Evolutionary conservation across 2,329 filamentous ascomycete species (phyloP).

Genomic region (Rachicladosporium sp.): DNA sequence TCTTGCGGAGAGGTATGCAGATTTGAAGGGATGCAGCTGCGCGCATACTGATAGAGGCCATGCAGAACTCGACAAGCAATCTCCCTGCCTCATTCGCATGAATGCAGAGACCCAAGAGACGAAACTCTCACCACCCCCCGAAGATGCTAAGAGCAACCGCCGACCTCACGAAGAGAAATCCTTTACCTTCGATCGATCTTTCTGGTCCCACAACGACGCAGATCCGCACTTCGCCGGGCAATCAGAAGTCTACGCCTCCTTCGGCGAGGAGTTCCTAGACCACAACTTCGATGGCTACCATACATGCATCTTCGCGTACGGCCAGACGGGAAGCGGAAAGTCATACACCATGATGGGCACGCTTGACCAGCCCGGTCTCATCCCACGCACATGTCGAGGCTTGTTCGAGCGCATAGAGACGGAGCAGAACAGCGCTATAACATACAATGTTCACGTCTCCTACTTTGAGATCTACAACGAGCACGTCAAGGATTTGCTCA

Average conservation of each 20-base stretch:
- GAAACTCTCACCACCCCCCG: conserved; percentile 55
- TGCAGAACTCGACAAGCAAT: conserved; percentile 66
- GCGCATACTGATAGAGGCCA: conserved; percentile 12
- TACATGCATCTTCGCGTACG: conserved; percentile 76
- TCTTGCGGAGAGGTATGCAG: conserved; percentile 32
- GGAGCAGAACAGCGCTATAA: conserved; percentile 77
- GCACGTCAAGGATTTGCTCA: conserved; percentile 86
- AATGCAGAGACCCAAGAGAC: conserved; percentile 77
- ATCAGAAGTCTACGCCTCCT: conserved; percentile 82
- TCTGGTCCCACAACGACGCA: conserved; percentile 78
- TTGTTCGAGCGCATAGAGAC: conserved; percentile 86
- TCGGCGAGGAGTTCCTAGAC: conserved; percentile 93
- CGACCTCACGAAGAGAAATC: conserved; percentile 74
- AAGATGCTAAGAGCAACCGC: conserved; percentile 42
- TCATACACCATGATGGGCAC: conserved; percentile 97
- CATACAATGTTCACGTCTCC: conserved; percentile 91
- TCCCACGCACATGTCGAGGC: conserved; percentile 90
- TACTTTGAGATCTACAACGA: conserved; percentile 99
- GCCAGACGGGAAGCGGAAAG: conserved; percentile 94
- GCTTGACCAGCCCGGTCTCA: conserved; percentile 73
- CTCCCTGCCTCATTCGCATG: conserved; percentile 84
- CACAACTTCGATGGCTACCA: conserved; percentile 99
- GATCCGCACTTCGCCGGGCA: conserved; percentile 85
- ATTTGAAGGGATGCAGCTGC: not conserved
- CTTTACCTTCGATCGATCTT: conserved; percentile 95